Base-by-base conservation (phyloP, 352 stramenopile genomes). In the Hyaloperonospora brassicae region DNA sequence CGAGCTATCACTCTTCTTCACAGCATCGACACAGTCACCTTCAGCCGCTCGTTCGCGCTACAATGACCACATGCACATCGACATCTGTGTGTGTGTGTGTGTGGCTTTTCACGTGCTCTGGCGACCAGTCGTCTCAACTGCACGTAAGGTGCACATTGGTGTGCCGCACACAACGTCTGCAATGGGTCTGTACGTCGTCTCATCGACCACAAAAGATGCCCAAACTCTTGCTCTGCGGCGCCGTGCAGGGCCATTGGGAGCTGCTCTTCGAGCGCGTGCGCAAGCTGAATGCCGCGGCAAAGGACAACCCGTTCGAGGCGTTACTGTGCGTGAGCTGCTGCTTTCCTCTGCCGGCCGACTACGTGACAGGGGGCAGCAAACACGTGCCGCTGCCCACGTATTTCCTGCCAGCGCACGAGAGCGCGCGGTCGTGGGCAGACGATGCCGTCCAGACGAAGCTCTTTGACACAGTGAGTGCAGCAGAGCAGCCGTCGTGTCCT, bases 171-270 rank as follows among this genome's bases (percentile, higher is more conserved):
- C 27, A 34, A 34, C 27, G 27, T 34, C 27, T 34, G 27, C 27
- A 4, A 34, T 17, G 17, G 17, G 17, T 17, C 17, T 17, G 17
- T 17, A 17, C 17, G 17, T 17, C 17, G 17, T 17, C 17, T 17
- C 17, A 17, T 17, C 17, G 17, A 17, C 17, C 27, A 34, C 8
- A 4, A 34, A 59, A 50, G 22, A 92, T 93, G 82, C 67, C 74
- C 31, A 89, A 90, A 61, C 51, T 93, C 13, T 55, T 93, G 73
- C 71, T 93, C 1, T 84, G 82, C 50, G 82, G 82, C 0, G 70
- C 76, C 13, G 76, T 89, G 38, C 56, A 76, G 38, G 71, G 63
- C 36, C 62, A 80, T 12, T 93, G 82, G 82, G 46, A 72, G 48
- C 49, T 76, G 50, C 61, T 93, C 3, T 85, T 84, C 34, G 74